phyloP scores from a whole-genome alignment of 768 basidiomycete genomes.

The Xerocomellus amylosporus region DNA sequence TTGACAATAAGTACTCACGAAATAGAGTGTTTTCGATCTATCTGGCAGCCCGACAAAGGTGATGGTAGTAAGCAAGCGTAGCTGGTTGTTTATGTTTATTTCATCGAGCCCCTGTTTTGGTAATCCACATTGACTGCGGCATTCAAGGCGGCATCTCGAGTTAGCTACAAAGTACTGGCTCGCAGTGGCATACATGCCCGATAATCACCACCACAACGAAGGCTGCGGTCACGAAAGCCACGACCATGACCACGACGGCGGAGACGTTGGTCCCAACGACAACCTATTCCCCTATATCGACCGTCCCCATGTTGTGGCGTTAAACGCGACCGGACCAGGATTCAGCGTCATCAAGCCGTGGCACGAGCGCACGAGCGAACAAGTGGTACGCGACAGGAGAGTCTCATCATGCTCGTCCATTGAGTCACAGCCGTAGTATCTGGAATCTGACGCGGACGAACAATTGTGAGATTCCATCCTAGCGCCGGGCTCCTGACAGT shows the following conservation, averaged over 20 bases:
- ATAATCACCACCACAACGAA: constrained; percentile 45
- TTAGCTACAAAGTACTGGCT: no score
- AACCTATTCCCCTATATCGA: constrained; percentile 78
- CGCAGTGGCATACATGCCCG: no score
- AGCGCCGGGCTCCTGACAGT: background rate
- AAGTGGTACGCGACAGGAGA: constrained; percentile 45
- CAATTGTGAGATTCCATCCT: constrained; percentile 59
- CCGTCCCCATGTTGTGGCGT: constrained; percentile 70
- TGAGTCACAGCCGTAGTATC: constrained; percentile 44
- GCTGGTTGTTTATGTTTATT: constrained; percentile 19
- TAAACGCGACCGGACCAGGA: constrained; percentile 60
- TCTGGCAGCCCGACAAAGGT: background rate
- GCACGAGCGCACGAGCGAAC: constrained; percentile 72
- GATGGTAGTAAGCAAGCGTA: background rate
- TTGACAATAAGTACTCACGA: constrained; percentile 13
- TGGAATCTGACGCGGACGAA: constrained; percentile 91
- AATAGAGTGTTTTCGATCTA: background rate
- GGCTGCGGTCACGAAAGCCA: constrained; percentile 59
- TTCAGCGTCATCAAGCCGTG: constrained; percentile 81
- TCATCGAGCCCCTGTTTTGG: background rate
- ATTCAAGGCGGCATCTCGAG: no score
- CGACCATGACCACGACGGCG: constrained; percentile 55
- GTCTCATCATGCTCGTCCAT: constrained; percentile 1
- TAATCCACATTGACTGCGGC: background rate
- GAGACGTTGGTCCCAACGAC: constrained; percentile 52